These are phyloP conservation scores for Coemansia sp. DNA, from an alignment of 192 early-diverging fungal species.

Conservation along the genomic window DNA sequence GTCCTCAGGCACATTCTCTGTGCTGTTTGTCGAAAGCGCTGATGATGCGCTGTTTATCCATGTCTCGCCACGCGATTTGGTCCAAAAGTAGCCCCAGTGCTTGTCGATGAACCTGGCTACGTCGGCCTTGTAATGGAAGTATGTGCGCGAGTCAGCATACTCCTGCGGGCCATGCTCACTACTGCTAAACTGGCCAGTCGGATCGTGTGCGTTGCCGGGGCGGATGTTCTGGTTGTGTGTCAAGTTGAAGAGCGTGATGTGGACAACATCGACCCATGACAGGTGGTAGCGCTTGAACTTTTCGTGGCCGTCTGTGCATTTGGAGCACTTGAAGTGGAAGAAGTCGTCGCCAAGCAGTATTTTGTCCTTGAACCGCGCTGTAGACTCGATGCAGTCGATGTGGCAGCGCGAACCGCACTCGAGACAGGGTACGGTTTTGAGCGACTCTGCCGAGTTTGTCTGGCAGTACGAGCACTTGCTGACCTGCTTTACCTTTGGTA, in stretches of 20 bases:
- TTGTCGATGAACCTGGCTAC: constrained; percentile 68
- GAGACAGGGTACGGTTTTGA: constrained; percentile 55
- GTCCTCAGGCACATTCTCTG: constrained; percentile 57
- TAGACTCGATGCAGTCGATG: constrained; percentile 60
- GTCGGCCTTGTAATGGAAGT: constrained; percentile 64
- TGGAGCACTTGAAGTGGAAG: constrained; percentile 64
- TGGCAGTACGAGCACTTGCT: constrained; percentile 57
- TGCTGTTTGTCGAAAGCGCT: constrained; percentile 61
- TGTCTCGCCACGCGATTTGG: constrained; percentile 60
- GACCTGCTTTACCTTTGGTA: constrained; percentile 57
- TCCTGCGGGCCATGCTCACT: constrained; percentile 57
- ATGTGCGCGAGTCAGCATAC: constrained; percentile 51
- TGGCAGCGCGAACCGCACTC: constrained; percentile 57
- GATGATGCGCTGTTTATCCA: constrained; percentile 68
- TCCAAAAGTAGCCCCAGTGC: constrained; percentile 72
- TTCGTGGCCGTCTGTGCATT: constrained; percentile 61
- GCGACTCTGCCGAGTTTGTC: constrained; percentile 55
- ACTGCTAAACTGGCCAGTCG: constrained; percentile 46
- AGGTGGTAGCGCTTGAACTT: constrained; percentile 60
- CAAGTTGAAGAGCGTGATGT: constrained; percentile 68
- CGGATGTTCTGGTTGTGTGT: constrained; percentile 52
- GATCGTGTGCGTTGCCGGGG: constrained; percentile 35
- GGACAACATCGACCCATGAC: constrained; percentile 69
- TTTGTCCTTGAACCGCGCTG: constrained; percentile 58
- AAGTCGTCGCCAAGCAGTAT: constrained; percentile 72